Base-by-base conservation (phyloP, 495 filamentous ascomycete species). In the Mytilinidion resinicola region DNA sequence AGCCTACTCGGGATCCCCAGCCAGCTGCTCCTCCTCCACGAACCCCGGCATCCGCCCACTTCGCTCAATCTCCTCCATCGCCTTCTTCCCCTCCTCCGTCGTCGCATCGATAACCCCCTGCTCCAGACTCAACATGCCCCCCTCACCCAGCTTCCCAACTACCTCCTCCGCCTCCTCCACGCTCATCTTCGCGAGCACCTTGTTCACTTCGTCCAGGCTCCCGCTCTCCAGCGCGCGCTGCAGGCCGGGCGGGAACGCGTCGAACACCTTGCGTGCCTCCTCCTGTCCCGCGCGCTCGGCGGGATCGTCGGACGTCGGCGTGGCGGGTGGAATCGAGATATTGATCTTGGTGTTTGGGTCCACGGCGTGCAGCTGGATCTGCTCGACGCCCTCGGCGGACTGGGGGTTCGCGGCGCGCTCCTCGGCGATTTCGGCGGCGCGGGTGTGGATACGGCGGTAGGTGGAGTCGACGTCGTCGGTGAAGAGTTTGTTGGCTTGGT, bases 311-410 rank as follows among this genome's bases (percentile, higher is more conserved):
- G 42, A 36, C 0, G 44, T 34, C 0, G 61, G 43, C 14, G 34
- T 35, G 5, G 33, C 38, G 21, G 89, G 82, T 38, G 85, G 85
- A 11, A 96, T 84, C 38, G 73, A 81, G 73, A 98, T 96, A 72
- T 88, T 90, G 67, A 98, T 97, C 51, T 85, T 84, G 1, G 93
- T 96, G 56, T 87, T 88, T 11, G 92, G 91, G 65, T 97, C 91
- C 20, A 97, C 90, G 14, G 93, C 91, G 69, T 98, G 93, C 20
- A 98, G 78, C 74, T 98, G 93, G 65, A 98, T 97, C 69, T 96
- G 92, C 76, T 97, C 92, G n/a, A 95, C 88, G 9, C 86, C 88
- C 35, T 74, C 80, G 3, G 62, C 65, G 33, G 68, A 74, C 10
- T 77, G 80, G 12, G 83, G 82, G 36, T 78, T 83, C 51, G 82